Conservation (phyloP, 805 yeast genomes). For the Suhomyces vadensis region DNA sequence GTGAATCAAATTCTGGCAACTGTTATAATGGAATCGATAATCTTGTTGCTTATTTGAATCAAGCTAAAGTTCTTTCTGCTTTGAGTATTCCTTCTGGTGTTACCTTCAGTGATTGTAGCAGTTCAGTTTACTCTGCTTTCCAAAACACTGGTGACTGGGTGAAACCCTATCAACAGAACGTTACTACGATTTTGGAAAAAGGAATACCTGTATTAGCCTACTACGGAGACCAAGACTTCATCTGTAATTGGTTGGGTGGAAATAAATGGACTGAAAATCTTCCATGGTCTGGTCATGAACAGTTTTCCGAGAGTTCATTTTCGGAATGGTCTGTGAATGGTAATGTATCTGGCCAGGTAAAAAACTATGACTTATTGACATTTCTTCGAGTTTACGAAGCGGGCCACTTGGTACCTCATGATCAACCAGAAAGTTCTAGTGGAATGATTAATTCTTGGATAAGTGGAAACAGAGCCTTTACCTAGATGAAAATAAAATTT, state of each 20-base stretch:
- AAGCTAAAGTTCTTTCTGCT: slow-evolving; percentile 50
- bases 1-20: background rate
- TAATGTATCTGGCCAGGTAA: slow-evolving; percentile 63
- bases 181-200: slow-evolving; percentile 38
- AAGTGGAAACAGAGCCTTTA: slow-evolving; percentile 52
- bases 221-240: slow-evolving; percentile 46
- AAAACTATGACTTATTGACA: slow-evolving; percentile 69
- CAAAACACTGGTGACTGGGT: slow-evolving; percentile 5
- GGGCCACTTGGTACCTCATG: slow-evolving; percentile 97
- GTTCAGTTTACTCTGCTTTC: slow-evolving; percentile 19
- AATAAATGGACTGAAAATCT: slow-evolving; percentile 9
- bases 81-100: slow-evolving; percentile 45
- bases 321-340: slow-evolving; percentile 18
- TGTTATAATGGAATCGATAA: slow-evolving; percentile 23
- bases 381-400: slow-evolving; percentile 84
- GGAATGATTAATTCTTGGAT: slow-evolving; percentile 89
- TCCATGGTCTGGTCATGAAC: slow-evolving; percentile 17
- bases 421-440: slow-evolving; percentile 75
- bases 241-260: slow-evolving; percentile 34
- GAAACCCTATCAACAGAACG: slow-evolving; percentile 17
- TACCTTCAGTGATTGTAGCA: slow-evolving; percentile 18
- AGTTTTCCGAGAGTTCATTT: slow-evolving; percentile 16
- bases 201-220: slow-evolving; percentile 42
- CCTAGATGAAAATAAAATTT: no score
- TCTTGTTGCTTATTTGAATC: slow-evolving; percentile 54